These are phyloP conservation scores for Monosporascus sp. DNA, from an alignment of 2,329 filamentous ascomycete species.

Conservation along the genomic window DNA sequence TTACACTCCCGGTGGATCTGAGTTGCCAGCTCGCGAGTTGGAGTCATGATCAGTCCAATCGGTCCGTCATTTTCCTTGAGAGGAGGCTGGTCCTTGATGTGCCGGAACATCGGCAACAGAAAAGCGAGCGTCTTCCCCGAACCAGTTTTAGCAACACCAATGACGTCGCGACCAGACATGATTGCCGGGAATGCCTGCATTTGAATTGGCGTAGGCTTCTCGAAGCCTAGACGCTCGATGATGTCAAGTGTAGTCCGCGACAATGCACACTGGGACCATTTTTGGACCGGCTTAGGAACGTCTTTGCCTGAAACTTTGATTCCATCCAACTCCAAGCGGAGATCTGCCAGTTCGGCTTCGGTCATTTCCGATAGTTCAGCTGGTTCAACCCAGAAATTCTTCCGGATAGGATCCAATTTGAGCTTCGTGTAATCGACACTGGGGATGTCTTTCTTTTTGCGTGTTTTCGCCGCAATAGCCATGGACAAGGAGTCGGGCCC, in stretches of 20 bases:
- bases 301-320: constrained; percentile 90
- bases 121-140: constrained; percentile 98
- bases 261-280: constrained; percentile 93
- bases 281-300: constrained; percentile 88
- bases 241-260: constrained; percentile 84
- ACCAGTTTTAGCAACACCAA: constrained; percentile 95
- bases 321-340: constrained; percentile 85
- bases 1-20: constrained; percentile 95
- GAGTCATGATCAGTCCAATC: constrained; percentile 84
- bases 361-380: constrained; percentile 77
- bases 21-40: constrained; percentile 86
- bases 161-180: constrained; percentile 93
- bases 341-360: constrained; percentile 73
- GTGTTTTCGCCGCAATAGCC: constrained; percentile 53
- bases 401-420: constrained; percentile 79
- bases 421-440: constrained; percentile 81
- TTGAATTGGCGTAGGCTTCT: constrained; percentile 89
- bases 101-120: constrained; percentile 91
- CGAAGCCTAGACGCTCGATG: constrained; percentile 74
- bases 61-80: constrained; percentile 83
- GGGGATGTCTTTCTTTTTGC: constrained; percentile 95
- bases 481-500: constrained; percentile 42
- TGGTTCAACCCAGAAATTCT: constrained; percentile 93
- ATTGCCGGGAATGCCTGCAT: constrained; percentile 90
- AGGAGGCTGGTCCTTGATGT: constrained; percentile 88